Conservation (phyloP, 305 asterid species). For the Fraxinus velutina region DNA sequence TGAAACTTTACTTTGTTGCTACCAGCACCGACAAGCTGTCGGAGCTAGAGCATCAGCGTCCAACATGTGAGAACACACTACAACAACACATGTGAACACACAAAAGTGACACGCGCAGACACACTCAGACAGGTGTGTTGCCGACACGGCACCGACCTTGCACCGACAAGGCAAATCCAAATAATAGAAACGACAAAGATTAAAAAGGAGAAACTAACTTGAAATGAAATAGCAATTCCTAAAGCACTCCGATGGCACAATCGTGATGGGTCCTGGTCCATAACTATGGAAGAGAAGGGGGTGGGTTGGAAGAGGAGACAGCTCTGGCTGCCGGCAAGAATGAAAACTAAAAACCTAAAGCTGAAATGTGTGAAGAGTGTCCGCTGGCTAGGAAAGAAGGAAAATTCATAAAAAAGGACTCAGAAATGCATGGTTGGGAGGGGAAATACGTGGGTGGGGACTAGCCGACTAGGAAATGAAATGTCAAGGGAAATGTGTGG, state of each 20-base stretch:
- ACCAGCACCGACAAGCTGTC: background rate
- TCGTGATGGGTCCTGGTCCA: background rate
- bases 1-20: background rate
- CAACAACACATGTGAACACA: background rate
- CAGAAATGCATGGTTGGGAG: background rate
- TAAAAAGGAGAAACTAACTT: background rate
- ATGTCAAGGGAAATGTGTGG: background rate
- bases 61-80: background rate
- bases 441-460: background rate
- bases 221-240: background rate
- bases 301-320: background rate
- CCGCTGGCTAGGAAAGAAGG: background rate
- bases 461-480: background rate
- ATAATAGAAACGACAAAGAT: background rate
- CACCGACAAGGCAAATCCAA: constrained; percentile 1
- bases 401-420: background rate
- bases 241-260: background rate
- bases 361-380: background rate
- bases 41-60: background rate
- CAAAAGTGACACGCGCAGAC: background rate
- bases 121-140: background rate
- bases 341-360: background rate
- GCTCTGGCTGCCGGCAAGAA: background rate
- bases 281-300: background rate
- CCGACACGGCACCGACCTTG: background rate